Base-by-base conservation (phyloP, 139 green algal genomes). In the Chlorella ohadii region DNA sequence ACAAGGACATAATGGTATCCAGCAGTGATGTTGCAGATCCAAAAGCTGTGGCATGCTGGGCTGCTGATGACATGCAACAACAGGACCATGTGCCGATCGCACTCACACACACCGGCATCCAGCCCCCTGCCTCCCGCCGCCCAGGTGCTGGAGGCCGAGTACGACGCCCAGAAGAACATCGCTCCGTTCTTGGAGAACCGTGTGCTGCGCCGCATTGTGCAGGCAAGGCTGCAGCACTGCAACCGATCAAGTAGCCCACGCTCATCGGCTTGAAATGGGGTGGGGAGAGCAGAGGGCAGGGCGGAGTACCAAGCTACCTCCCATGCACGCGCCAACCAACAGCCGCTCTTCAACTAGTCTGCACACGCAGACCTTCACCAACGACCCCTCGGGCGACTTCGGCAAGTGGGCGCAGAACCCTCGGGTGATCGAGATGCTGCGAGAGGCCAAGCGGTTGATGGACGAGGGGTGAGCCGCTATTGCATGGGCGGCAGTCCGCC, bases 341-440 rank as follows among this genome's bases (percentile, higher is more conserved):
- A n/a, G n/a, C n/a, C n/a, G n/a, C n/a, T n/a, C n/a, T n/a, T n/a
- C n/a, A n/a, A n/a, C n/a, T n/a, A n/a, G n/a, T n/a, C n/a, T n/a
- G n/a, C n/a, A n/a, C 5, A n/a, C 65, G 59, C 73, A 91, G 76
- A 92, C 88, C 36, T 93, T 95, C 71, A 86, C 84, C 78, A 95
- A 94, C 73, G 90, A 94, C 87, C 75, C 77, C 11, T 72, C 84
- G 16, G 89, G 89, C 61, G 89, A 94, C 81, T 94, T 95, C 66
- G 80, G 66, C 19, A 87, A 89, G 51, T 95, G 92, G 92, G 92
- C 92, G 23, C 76, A 28, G 68, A 92, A 92, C 76, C 85, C 87
- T 19, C 68, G 82, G 4, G 93, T 95, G 25, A 63, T 96, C 39
- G 57, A 86, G 12, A 91, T 95, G 84, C 82, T 96, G 83, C 36